These are phyloP conservation scores for Nannizziopsis barbatae DNA, from an alignment of 2,329 filamentous ascomycete species.

Conservation along the genomic window DNA sequence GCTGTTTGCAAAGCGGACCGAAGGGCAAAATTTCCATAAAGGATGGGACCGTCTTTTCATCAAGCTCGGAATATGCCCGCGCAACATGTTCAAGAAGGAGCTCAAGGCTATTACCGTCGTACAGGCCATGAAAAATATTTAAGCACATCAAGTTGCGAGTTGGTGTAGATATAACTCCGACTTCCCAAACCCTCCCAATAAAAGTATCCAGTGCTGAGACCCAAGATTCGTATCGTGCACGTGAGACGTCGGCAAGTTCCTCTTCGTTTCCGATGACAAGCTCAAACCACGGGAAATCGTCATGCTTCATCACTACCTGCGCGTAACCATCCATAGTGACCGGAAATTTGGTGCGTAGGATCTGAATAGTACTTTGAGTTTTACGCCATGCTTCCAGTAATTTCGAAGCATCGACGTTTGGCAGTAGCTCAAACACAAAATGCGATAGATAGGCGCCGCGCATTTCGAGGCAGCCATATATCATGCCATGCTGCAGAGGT, in stretches of 20 bases:
- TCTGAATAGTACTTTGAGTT: conserved; percentile 44
- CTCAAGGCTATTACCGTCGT: conserved; percentile 70
- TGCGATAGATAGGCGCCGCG: conserved; percentile 61
- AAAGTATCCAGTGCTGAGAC: conserved; percentile 41
- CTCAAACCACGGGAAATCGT: conserved; percentile 37
- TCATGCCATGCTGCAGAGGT: conserved; percentile 74
- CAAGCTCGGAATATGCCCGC: conserved; percentile 38
- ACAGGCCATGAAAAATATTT: conserved; percentile 73
- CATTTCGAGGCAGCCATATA: conserved; percentile 55
- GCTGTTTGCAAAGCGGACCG: conserved; percentile 50
- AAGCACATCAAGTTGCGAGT: conserved; percentile 42
- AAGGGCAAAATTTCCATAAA: conserved; percentile 59
- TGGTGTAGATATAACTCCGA: conserved; percentile 23
- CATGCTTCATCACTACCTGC: conserved; percentile 52
- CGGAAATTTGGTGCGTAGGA: conserved; percentile 63
- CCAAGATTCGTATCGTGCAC: conserved; percentile 42
- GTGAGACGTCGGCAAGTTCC: conserved; percentile 27
- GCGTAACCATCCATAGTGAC: conserved; percentile 63
- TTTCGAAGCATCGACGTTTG: conserved; percentile 34
- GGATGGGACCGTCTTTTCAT: conserved; percentile 33
- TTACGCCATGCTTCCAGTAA: conserved; percentile 50
- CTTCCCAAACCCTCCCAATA: conserved; percentile 24
- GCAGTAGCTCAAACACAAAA: conserved; percentile 51
- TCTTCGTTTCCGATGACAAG: conserved; percentile 21
- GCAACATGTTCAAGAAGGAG: conserved; percentile 53